Base-by-base conservation (phyloP, 306 rosid genomes). In the Ammopiptanthus mongolicus region DNA sequence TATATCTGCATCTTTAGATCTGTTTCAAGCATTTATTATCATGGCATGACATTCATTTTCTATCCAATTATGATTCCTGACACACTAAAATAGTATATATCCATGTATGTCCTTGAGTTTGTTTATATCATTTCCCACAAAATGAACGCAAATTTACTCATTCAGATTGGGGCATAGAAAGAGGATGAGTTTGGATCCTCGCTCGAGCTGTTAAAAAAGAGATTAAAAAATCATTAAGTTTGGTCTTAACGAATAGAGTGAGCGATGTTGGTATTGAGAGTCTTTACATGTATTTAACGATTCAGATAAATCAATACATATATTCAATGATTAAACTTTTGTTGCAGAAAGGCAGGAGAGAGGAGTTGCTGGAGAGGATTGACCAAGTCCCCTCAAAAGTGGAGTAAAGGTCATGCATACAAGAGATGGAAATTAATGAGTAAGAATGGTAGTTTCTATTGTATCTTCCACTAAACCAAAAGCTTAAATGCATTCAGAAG, bases 401-500 rank as follows among this genome's bases (percentile, higher is more conserved):
- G 84, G 89, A 67, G 77, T 75, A 81, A 63, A 79, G 23, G 73
- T 60, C 67, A 81, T 77, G 69, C 53, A 79, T 21, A 75, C 28
- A 25, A 63, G 55, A 81, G 78, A 82, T 80, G 78, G 82, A 80
- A 86, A 56, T 79, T 76, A 81, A 78, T 80, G 74, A 41, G 57
- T 47, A 65, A 69, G 33, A 73, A 80, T 79, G 79, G 87, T 83
- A 84, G 85, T 90, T 88, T 85, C 18, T 77, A 86, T 66, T 84
- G 86, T 77, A 88, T 81, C 75, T 69, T 68, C 89, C 96, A 87
- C 89, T 86, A 86, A 76, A 65, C 56, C 46, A 62, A 81, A 81
- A 65, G 65, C 69, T 71, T 42, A 37, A 76, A 80, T 71, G 72
- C 66, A 77, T 71, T 59, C 14, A 74, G 78, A 76, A 63, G 57